Evolutionary conservation across 2,329 filamentous ascomycete species (phyloP).

Genomic region (Arthrobotrys entomopaga): DNA sequence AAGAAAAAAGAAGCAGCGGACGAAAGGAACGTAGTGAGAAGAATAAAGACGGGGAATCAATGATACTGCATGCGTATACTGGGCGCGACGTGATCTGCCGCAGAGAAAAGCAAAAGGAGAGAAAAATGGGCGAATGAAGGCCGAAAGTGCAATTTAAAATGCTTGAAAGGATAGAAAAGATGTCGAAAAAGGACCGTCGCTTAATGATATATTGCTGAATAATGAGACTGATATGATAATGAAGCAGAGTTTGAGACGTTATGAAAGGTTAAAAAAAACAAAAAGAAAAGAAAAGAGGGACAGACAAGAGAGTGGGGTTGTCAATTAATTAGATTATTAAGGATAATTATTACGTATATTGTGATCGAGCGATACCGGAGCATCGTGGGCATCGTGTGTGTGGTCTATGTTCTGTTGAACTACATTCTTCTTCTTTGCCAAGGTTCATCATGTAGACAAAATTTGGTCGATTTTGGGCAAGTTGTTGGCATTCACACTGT

Average conservation of each 20-base stretch:
- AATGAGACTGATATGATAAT: too few species aligned
- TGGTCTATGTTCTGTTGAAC: constrained; percentile 28
- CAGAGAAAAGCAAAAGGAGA: not conserved
- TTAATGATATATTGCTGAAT: too few species aligned
- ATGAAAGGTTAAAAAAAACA: too few species aligned
- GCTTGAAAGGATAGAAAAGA: not conserved
- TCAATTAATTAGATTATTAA: too few species aligned
- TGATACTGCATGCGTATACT: not conserved
- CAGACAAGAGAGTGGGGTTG: too few species aligned
- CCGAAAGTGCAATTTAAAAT: not conserved
- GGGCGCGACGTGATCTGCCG: not conserved
- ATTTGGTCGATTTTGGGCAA: constrained; percentile 39
- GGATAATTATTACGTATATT: not conserved
- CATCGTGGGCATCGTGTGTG: constrained; percentile 35
- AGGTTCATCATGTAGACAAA: constrained; percentile 52
- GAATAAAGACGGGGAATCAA: too few species aligned
- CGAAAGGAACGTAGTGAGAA: too few species aligned
- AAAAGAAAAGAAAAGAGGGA: too few species aligned
- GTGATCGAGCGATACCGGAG: constrained; percentile 34
- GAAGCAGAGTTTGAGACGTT: too few species aligned
- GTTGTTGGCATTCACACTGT: constrained; percentile 48
- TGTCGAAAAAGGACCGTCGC: not conserved
- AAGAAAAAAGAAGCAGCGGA: too few species aligned
- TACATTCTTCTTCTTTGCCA: constrained; percentile 41
- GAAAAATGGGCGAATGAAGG: not conserved